Conservation (phyloP, 2,329 filamentous ascomycete species). For the Phialophora chinensis region DNA sequence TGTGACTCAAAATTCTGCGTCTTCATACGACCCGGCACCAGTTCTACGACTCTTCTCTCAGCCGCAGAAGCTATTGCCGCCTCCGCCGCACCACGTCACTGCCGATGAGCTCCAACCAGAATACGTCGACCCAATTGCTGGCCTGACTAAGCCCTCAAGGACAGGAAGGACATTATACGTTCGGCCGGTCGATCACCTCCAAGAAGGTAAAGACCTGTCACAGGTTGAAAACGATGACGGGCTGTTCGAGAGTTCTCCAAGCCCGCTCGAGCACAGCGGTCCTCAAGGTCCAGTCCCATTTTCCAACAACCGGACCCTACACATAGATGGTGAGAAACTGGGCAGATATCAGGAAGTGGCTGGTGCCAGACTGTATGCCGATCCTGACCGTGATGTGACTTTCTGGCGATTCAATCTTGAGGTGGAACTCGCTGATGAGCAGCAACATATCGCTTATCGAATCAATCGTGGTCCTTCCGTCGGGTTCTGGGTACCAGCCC, state of each 20-base stretch:
- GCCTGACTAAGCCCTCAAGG: constrained; percentile 82
- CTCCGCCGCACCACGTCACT: constrained; percentile 72
- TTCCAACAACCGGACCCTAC: constrained; percentile 53
- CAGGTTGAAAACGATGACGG: constrained; percentile 79
- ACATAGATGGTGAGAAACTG: constrained; percentile 75
- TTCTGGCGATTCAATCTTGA: constrained; percentile 99
- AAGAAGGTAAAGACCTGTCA: constrained; percentile 79
- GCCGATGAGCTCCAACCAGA: constrained; percentile 72
- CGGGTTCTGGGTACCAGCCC: constrained; percentile 92
- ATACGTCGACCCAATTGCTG: constrained; percentile 87
- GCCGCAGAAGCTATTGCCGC: constrained; percentile 79
- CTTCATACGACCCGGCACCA: constrained; percentile 79
- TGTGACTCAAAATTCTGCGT: constrained; percentile 83
- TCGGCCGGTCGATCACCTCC: constrained; percentile 83
- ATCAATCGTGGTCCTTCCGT: constrained; percentile 90
- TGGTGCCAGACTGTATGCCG: constrained; percentile 80
- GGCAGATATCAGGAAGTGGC: constrained; percentile 83
- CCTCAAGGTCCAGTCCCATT: constrained; percentile 47
- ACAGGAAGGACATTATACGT: constrained; percentile 87
- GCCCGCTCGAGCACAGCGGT: constrained; percentile 50
- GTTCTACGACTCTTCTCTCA: constrained; percentile 85
- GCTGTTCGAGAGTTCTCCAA: constrained; percentile 73
- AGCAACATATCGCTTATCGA: constrained; percentile 90
- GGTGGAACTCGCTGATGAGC: constrained; percentile 76
- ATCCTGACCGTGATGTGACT: constrained; percentile 82